A percentile compares a stretch with the other conserved stretches of the same genome.
Evolutionary conservation across 768 basidiomycete species (phyloP).

Genomic region (Amanita pallidorosea): DNA sequence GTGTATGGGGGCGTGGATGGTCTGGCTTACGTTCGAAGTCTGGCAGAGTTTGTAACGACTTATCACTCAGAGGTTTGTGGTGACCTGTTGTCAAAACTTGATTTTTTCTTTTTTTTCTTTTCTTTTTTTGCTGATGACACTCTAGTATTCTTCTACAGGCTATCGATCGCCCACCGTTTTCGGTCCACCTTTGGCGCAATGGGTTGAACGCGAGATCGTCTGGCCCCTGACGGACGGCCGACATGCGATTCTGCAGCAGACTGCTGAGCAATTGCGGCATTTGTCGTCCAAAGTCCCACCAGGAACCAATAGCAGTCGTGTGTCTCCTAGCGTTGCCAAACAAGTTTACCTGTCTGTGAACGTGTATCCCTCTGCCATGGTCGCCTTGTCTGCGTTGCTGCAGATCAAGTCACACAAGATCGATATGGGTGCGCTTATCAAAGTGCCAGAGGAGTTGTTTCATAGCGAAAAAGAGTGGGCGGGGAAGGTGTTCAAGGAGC

Average conservation of each 20-base stretch:
- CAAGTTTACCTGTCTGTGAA: constrained; percentile 31
- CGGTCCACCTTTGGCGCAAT: constrained; percentile 28
- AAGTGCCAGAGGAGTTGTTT: constrained; percentile 34
- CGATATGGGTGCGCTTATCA: constrained; percentile 42
- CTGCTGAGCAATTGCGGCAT: constrained; percentile 20
- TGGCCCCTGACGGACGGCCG: constrained; percentile 37
- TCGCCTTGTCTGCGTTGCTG: constrained; percentile 27
- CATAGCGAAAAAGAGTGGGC: constrained; percentile 43
- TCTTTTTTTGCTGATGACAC: not conserved
- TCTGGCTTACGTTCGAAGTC: constrained; percentile 62
- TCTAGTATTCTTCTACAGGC: not conserved
- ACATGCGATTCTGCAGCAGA: constrained; percentile 32
- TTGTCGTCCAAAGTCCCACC: not conserved
- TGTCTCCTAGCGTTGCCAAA: constrained; percentile 16
- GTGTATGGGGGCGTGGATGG: constrained; percentile 77
- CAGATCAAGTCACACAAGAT: constrained; percentile 37
- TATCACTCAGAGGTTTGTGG: constrained; percentile 11
- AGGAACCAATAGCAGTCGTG: constrained; percentile 6
- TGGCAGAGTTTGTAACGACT: constrained; percentile 56
- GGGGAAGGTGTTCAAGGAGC: constrained; percentile 30
- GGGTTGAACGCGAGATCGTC: constrained; percentile 33
- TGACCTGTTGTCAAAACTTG: not conserved
- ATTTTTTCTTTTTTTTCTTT: too few species aligned
- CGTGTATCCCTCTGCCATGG: constrained; percentile 28
- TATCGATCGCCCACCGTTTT: constrained; percentile 10